Conservation (phyloP, 1,284 basidiomycete genomes). For the Ustilago trichophora region DNA sequence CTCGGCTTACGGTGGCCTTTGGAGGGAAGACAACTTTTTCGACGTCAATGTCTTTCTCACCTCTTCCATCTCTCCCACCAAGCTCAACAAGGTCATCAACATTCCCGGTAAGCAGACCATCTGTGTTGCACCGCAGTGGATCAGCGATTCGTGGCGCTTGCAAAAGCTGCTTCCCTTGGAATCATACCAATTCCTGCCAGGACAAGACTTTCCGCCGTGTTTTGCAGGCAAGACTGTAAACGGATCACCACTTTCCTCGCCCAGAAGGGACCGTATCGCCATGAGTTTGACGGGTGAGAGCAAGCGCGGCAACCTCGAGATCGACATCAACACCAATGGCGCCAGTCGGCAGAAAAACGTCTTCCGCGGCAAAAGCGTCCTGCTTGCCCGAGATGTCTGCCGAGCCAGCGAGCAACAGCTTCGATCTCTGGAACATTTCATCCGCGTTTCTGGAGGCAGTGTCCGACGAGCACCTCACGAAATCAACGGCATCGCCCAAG, state of each 20-base stretch:
- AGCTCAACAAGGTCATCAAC: conserved; percentile 67
- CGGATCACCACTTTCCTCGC: conserved; percentile 31
- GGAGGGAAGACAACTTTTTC: conserved; percentile 76
- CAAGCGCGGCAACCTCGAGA: background rate
- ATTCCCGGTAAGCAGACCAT: conserved; percentile 72
- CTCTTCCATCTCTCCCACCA: conserved; percentile 33
- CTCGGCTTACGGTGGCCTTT: conserved; percentile 81
- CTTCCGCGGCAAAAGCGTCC: conserved; percentile 36
- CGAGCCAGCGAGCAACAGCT: conserved; percentile 60
- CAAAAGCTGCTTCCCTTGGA: conserved; percentile 72
- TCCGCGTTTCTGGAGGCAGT: conserved; percentile 28
- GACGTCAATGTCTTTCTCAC: conserved; percentile 87
- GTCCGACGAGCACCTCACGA: conserved; percentile 34
- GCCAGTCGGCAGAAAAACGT: conserved; percentile 12
- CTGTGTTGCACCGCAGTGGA: conserved; percentile 81
- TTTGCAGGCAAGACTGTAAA: conserved; percentile 32
- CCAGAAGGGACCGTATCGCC: conserved; percentile 24
- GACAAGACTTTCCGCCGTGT: conserved; percentile 54
- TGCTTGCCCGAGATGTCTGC: conserved; percentile 49
- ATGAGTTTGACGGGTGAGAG: conserved; percentile 17
- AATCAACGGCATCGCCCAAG: conserved; percentile 41
- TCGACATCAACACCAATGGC: background rate
- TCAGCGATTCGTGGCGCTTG: conserved; percentile 78
- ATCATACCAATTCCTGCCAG: conserved; percentile 76
- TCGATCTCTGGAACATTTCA: conserved; percentile 66